These are phyloP conservation scores for Penicillium verhagenii DNA, from an alignment of 495 filamentous ascomycete species.

Conservation along the genomic window DNA sequence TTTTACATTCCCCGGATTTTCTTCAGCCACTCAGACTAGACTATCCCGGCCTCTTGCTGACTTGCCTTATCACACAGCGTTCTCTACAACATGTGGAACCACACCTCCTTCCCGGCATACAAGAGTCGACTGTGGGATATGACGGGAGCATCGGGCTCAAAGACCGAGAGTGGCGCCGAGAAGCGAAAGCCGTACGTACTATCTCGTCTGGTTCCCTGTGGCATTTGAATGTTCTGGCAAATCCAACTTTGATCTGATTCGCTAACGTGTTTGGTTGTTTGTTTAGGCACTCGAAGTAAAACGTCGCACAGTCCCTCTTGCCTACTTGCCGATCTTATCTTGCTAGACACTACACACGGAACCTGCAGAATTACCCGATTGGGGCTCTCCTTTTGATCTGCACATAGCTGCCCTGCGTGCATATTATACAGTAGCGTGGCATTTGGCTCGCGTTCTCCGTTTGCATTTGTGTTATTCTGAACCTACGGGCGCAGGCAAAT, in stretches of 20 bases:
- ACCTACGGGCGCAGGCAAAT: not conserved
- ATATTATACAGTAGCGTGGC: not conserved
- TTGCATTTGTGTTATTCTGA: not conserved
- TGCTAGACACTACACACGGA: not conserved
- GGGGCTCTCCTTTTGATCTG: not conserved
- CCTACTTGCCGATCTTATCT: not conserved
- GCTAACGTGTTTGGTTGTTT: not conserved
- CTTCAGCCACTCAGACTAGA: not conserved
- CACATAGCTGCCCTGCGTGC: not conserved
- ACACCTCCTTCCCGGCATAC: slow-evolving; percentile 57
- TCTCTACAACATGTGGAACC: slow-evolving; percentile 78
- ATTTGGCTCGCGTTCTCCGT: not conserved
- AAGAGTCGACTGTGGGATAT: slow-evolving; percentile 60
- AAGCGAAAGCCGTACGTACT: slow-evolving; percentile 36
- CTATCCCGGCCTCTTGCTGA: slow-evolving; percentile 6
- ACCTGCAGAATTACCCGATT: not conserved
- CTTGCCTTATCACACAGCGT: slow-evolving; percentile 33
- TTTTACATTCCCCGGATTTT: not conserved
- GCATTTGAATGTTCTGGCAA: not conserved
- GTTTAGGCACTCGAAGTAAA: not conserved
- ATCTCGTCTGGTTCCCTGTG: not conserved
- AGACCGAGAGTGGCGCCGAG: slow-evolving; percentile 21
- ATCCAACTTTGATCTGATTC: not conserved
- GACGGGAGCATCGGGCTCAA: slow-evolving; percentile 15
- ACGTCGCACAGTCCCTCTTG: not conserved